These are phyloP conservation scores for Camelina sativa DNA, from an alignment of 345 rosid genomes.

Conservation along the genomic window DNA sequence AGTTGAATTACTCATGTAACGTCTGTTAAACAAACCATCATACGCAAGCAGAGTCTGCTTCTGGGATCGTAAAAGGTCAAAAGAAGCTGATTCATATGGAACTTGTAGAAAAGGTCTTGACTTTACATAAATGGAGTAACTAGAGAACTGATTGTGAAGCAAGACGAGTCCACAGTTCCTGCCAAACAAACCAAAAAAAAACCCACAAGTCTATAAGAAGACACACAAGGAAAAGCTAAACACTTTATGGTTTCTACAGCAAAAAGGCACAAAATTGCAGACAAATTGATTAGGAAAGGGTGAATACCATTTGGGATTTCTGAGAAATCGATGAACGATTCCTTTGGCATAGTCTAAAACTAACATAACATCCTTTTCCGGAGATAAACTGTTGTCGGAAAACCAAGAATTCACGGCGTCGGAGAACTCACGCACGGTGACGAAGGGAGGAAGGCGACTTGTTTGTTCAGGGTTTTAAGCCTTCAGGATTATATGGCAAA, in stretches of 20 bases:
- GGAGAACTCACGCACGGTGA: not conserved
- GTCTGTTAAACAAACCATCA: slow-evolving; percentile 34
- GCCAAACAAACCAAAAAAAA: slow-evolving; percentile 27
- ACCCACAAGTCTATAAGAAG: slow-evolving; percentile 33
- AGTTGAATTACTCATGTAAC: slow-evolving; percentile 55
- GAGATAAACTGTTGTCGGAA: not conserved
- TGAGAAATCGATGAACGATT: slow-evolving; percentile 32
- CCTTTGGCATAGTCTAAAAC: slow-evolving; percentile 32
- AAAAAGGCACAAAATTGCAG: not conserved
- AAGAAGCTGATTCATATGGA: slow-evolving; percentile 23
- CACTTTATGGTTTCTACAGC: not conserved
- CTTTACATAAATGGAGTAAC: slow-evolving; percentile 24
- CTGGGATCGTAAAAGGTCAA: slow-evolving; percentile 8
- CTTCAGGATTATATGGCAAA: not conserved
- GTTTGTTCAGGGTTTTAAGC: not conserved
- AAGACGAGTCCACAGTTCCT: slow-evolving; percentile 48
- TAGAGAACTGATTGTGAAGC: slow-evolving; percentile 26
- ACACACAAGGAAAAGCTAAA: not conserved
- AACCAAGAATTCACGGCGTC: not conserved
- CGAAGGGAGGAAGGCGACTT: not conserved
- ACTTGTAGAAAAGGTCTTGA: slow-evolving; percentile 34
- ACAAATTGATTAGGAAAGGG: not conserved
- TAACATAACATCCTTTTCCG: slow-evolving; percentile 34
- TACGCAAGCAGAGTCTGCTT: slow-evolving; percentile 22
- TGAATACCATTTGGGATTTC: slow-evolving; percentile 37